Base-by-base conservation (phyloP, 495 filamentous ascomycete species). In the Talaromyces trachyspermus region DNA sequence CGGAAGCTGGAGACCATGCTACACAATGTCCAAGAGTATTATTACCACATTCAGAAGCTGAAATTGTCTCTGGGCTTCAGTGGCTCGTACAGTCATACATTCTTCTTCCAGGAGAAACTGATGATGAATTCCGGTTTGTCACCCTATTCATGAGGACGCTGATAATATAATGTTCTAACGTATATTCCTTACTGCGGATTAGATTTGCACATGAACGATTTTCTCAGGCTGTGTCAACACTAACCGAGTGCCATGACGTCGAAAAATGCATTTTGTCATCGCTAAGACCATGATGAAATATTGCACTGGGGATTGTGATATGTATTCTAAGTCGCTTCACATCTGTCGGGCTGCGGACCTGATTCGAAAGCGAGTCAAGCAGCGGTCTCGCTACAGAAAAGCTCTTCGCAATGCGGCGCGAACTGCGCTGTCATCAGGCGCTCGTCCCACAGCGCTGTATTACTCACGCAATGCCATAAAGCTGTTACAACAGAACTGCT, bases 191-290 rank as follows among this genome's bases (percentile, higher is more conserved):
- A 12, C 14, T 37, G 8, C n/a, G 14, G 41, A 75, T 73, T 57
- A 81, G 82, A 23, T 94, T 94, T 56, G 78, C 78, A 25, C 88
- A 95, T 60, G 89, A 95, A 60, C 77, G 88, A 32, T 88, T 91
- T 57, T 70, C 87, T 25, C 80, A 83, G 60, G 88, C 87, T 20
- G 81, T 87, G 9, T 70, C 77, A n/a, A 64, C 69, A 2, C 68
- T 95, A 44, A 79, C 74, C 30, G 83, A 89, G 65, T 81, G 78
- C 50, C 65, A 64, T 20, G 78, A 86, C 47, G 68, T 77, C 18
- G 66, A 78, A 83, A 82, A 56, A 95, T 95, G 89, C 88, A 95
- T 63, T 95, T 87, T 50, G 76, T 86, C 33, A 85, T 95, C 47
- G 86, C 86, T 0, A 81, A 86, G 54, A 83, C 78, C 0, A 76